A percentile compares a stretch with the other conserved stretches of the same genome.
phyloP scores from a whole-genome alignment of 148 eudicot species.

The Rheum nobile region DNA sequence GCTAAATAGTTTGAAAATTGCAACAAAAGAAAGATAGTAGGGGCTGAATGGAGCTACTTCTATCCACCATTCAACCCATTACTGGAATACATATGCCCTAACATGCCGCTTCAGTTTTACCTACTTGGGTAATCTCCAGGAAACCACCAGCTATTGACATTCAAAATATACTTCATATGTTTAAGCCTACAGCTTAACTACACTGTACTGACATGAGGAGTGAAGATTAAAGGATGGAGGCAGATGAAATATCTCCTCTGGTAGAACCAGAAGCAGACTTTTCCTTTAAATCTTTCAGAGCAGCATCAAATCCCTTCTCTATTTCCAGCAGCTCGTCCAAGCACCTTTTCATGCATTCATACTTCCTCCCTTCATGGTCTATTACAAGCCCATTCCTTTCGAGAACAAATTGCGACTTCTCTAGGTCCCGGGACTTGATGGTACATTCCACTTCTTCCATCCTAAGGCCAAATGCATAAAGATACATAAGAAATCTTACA shows the following conservation, averaged over 20 bases:
- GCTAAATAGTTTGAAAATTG: not conserved
- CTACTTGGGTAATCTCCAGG: not conserved
- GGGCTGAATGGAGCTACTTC: not conserved
- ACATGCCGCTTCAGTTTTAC: not conserved
- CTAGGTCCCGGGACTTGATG: constrained; percentile 34
- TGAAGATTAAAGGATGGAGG: not conserved
- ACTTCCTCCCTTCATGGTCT: constrained; percentile 26
- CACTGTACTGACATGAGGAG: not conserved
- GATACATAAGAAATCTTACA: not conserved
- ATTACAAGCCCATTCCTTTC: constrained; percentile 37
- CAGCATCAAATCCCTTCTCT: constrained; percentile 34
- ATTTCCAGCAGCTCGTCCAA: constrained; percentile 38
- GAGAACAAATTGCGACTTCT: constrained; percentile 34
- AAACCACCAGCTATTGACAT: not conserved
- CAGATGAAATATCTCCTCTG: not conserved
- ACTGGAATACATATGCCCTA: not conserved
- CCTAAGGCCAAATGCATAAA: constrained; percentile 17
- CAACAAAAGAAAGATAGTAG: not conserved
- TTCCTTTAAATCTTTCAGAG: constrained; percentile 33
- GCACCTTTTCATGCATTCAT: constrained; percentile 39
- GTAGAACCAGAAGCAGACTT: constrained; percentile 29
- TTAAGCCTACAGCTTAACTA: not conserved
- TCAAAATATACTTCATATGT: not conserved
- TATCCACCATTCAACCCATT: not conserved
- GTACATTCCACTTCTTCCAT: constrained; percentile 25